Conservation (phyloP, 2,329 filamentous ascomycete species). For the Dryadomyces quercus-mongolicae region DNA sequence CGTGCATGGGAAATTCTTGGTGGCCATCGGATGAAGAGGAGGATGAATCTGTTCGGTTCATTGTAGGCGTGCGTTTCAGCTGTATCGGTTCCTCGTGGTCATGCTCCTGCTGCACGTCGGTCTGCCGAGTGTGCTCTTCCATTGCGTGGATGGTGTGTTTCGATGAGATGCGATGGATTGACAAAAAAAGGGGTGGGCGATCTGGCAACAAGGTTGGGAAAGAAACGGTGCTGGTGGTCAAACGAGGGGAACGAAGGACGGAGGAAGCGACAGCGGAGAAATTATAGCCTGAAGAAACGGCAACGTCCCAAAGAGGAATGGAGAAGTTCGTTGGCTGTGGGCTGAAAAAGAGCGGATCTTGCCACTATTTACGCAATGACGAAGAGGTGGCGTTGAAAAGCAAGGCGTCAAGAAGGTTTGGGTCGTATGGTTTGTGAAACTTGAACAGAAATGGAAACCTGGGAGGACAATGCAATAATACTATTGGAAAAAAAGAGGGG, state of each 20-base stretch:
- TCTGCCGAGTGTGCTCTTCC: not conserved
- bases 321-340: not conserved
- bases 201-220: no score
- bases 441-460: not conserved
- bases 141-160: not conserved
- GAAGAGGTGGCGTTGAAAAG: not conserved
- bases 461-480: no score
- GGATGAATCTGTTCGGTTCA: slow-evolving; percentile 16
- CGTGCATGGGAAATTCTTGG: slow-evolving; percentile 27
- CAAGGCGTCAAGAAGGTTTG: not conserved
- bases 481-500: not conserved
- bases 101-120: not conserved
- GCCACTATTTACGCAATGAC: not conserved
- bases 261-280: not conserved
- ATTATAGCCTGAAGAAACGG: not conserved
- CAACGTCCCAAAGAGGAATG: not conserved
- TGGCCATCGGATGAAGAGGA: slow-evolving; percentile 16
- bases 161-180: not conserved
- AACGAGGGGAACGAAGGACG: not conserved
- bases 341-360: not conserved
- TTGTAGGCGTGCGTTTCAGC: not conserved
- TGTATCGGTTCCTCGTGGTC: not conserved
- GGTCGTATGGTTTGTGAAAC: not conserved
- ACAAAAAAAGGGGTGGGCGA: no score
- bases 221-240: no score